Percentiles rank a stretch among this genome's conserved stretches.
Conservation (phyloP, 108 stramenopile species). For the Nannochloropsis granulata region DNA sequence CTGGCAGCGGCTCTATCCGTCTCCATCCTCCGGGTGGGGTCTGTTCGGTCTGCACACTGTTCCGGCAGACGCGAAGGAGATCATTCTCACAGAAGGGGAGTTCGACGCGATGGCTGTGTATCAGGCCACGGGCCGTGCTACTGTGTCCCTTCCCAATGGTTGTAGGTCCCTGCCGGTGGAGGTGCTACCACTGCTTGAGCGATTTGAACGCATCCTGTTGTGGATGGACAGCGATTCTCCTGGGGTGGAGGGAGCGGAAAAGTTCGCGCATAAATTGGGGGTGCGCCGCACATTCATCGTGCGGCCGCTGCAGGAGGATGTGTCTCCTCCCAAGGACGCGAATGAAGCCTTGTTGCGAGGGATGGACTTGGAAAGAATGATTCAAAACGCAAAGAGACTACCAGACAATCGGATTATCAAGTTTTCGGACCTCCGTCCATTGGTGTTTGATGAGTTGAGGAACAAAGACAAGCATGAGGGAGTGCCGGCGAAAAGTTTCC, state of each 20-base stretch:
- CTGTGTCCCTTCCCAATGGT: constrained; percentile 71
- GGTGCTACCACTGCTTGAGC: constrained; percentile 70
- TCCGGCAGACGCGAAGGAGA: constrained; percentile 44
- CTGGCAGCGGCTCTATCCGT: constrained; percentile 26
- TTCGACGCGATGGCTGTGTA: constrained; percentile 96
- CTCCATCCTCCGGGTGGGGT: constrained; percentile 51
- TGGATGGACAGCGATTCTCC: constrained; percentile 93
- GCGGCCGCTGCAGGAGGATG: constrained; percentile 3
- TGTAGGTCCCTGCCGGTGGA: constrained; percentile 67
- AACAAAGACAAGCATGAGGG: neutral
- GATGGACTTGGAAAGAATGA: constrained; percentile 35
- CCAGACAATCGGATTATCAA: constrained; percentile 45
- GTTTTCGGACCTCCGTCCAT: neutral
- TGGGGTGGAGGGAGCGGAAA: constrained; percentile 49
- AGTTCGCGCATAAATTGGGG: neutral
- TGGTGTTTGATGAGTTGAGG: neutral
- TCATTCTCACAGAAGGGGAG: constrained; percentile 92
- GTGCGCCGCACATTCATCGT: constrained; percentile 23
- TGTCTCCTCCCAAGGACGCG: constrained; percentile 75
- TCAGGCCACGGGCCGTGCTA: constrained; percentile 64
- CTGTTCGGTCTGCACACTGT: constrained; percentile 90
- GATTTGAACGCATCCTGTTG: constrained; percentile 70
- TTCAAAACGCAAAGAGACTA: constrained; percentile 24
- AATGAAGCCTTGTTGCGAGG: constrained; percentile 79
- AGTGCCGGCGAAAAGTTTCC: constrained; percentile 54